Base-by-base conservation (phyloP, 345 rosid genomes). In the Mercurialis annua region DNA sequence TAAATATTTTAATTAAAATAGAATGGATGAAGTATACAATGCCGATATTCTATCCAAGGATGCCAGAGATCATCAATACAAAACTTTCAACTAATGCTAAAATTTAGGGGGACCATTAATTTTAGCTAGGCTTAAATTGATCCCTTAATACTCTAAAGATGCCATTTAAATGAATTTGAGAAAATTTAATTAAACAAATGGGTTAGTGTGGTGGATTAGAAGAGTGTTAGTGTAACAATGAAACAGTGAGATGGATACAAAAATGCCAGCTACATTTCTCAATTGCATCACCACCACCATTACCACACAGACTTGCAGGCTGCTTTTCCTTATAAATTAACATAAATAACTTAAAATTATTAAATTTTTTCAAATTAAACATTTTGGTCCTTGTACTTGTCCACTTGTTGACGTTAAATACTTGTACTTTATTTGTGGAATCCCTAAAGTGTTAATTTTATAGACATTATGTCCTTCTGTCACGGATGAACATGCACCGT, bases 121-220 rank as follows among this genome's bases (percentile, higher is more conserved):
- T 40, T 40, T 40, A 8, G 44, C 5, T 6, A 47, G 27, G 15
- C 16, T 59, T 11, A 34, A 26, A 54, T 11, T 54, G 59, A 27
- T 10, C 3, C 33, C 15, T 54, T 1, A 12, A 26, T 26, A n/a
- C 3, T 52, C 52, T 48, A 20, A 50, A 50, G 54, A 50, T 20
- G 54, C 54, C 54, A 50, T 50, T 24, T 34, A 54, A 26, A 54
- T 54, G 27, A 54, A 27, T n/a, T n/a, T n/a, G 59, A 54, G 16
- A 54, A 10, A 54, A 54, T 29, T 15, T 29, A 6, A 30, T 29
- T 29, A 34, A 55, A 55, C 11, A 55, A 30, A 29, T 55, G 59
- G 44, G 8, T 50, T 50, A 50, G 54, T 50, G 21, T 20, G 54
- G 27, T n/a, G 21, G 26, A 50, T 16, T n/a, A 50, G 23, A 50